Base-by-base conservation (phyloP, 257 asterid species). In the Osmanthus fragrans region DNA sequence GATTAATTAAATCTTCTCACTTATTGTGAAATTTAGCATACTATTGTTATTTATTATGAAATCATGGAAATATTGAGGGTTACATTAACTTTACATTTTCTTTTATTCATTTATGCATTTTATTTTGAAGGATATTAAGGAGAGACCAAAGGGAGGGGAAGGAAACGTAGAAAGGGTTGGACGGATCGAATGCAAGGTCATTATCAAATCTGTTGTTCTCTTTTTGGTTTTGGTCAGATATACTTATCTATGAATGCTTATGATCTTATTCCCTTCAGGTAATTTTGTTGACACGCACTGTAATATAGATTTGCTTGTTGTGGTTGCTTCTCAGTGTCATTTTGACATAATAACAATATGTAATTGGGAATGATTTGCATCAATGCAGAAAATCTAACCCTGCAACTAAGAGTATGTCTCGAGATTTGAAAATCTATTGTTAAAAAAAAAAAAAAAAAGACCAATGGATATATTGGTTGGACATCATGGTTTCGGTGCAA, bases 141-240 rank as follows among this genome's bases (percentile, higher is more conserved):
- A 89, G 84, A 85, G 71, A 78, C 71, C 56, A 25, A 87, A 83
- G 56, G 81, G 81, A 30, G 85, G 72, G 74, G 91, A 71, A 75
- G 86, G 85, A 23, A 81, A 74, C 73, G 73, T 83, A 6, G 92
- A 86, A 75, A 84, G 83, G 76, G 76, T 74, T 29, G 87, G 87
- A 79, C 90, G 84, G 80, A 74, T 86, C 69, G 92, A 87, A 80
- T 92, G 97, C 95, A 91, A 91, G 97, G 97, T 92, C 73, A 73
- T 76, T 71, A 37, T 29, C 27, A 21, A 54, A 54, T 54, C 18
- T 12, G 29, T 49, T 73, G 10, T 60, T 71, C 16, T 11, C 47
- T 67, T 32, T 71, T 23, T 30, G 76, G 42, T 36, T 58, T 6
- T 30, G 23, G 8, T 58, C 29, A 58, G 23, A 58, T n/a, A 58